Evolutionary conservation across 345 rosid genomes (phyloP).

Genomic region (Psidium friedrichsthalianum): DNA sequence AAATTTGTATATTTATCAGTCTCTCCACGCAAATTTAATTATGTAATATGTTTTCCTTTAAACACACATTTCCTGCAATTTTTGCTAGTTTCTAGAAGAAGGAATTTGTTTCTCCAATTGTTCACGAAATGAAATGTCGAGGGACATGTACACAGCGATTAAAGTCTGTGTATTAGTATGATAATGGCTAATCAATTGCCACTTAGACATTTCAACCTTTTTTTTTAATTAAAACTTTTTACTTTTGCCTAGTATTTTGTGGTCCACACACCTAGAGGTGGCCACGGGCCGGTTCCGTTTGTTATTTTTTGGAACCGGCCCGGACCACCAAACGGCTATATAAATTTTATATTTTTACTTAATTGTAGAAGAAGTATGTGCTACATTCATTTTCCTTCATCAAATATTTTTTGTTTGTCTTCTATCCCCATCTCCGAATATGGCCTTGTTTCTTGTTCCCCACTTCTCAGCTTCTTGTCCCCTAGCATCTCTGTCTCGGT

Average conservation of each 20-base stretch:
- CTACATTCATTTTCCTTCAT: no score
- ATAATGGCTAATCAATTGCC: neutral
- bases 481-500: slow-evolving; percentile 14
- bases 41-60: neutral
- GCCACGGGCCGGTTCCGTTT: no score
- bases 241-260: neutral
- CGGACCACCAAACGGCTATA: no score
- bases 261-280: neutral
- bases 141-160: neutral
- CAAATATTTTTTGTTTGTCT: slow-evolving; percentile 43
- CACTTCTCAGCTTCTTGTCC: slow-evolving; percentile 9
- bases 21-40: neutral
- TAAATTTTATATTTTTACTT: no score
- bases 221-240: neutral
- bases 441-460: slow-evolving; percentile 12
- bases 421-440: slow-evolving; percentile 30
- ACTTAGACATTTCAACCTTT: neutral
- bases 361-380: no score
- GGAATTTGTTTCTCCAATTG: neutral
- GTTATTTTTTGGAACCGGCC: no score
- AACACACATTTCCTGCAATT: no score
- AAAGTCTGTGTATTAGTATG: neutral
- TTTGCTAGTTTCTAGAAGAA: neutral
- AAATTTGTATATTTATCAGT: neutral
- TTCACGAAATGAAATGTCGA: no score